A percentile compares a stretch with the other conserved stretches of the same genome.
Evolutionary conservation across 225 moss, liverwort and hornwort species (phyloP).

Genomic region (Marchantia paleacea): DNA sequence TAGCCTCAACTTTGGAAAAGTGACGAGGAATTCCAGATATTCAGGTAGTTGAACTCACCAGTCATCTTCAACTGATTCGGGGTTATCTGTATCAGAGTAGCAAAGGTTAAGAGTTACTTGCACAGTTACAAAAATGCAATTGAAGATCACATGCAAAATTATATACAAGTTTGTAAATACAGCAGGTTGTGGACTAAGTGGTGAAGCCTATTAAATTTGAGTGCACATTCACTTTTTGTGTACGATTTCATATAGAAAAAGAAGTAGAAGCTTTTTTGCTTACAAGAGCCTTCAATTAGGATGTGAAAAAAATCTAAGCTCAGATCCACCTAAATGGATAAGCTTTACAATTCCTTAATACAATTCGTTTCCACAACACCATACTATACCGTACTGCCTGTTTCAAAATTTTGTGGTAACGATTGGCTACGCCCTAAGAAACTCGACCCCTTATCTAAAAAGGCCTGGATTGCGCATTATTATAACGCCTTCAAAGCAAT

Average conservation of each 20-base stretch:
- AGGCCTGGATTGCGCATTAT: neutral
- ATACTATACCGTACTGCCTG: neutral
- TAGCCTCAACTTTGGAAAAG: neutral
- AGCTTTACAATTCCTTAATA: neutral
- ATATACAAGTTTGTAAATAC: neutral
- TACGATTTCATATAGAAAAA: neutral
- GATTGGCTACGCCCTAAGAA: neutral
- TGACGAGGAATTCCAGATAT: neutral
- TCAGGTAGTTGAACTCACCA: slow-evolving; percentile 21
- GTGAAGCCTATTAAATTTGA: neutral
- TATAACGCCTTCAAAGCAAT: neutral
- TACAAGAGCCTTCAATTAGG: neutral
- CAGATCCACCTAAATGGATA: neutral
- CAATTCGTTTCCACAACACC: neutral
- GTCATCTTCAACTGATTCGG: slow-evolving; percentile 19
- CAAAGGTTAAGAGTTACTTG: slow-evolving; percentile 1
- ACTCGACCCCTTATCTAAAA: neutral
- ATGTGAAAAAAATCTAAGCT: neutral
- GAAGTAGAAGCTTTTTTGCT: neutral
- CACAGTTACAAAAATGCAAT: neutral
- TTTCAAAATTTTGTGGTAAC: neutral
- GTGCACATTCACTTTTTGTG: neutral
- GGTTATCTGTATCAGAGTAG: slow-evolving; percentile 22
- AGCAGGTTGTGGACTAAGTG: neutral
- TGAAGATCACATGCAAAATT: neutral